Evolutionary conservation across 805 yeast species (phyloP), one percentile per base, ranked within the genome.

Genomic region (Ogataea allantospora): DNA sequence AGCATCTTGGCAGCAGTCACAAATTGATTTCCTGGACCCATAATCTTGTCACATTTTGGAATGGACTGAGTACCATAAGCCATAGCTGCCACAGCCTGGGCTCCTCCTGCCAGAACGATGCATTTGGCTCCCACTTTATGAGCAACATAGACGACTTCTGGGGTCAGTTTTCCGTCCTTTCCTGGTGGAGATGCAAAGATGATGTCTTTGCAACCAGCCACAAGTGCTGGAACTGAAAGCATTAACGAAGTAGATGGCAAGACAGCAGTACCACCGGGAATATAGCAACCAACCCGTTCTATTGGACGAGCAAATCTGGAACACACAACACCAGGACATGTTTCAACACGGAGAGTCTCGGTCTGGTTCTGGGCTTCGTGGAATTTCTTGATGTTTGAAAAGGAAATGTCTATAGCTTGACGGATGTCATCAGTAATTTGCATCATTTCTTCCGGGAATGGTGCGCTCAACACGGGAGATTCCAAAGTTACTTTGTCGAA

Each of bases 1-100:
- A 83, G 70, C 99, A 93, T 93, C 72, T 93, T 93, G 28, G 99
- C 99, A 28, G 99, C 98, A 13, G 99, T 93, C 36, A 93, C 99
- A 61, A 93, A 93, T 68, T 93, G 99, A 68, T 93, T 93, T 44
- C 99, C 99, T 16, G 99, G 99, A 32, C 99, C 99, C 62, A 93
- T 73, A 46, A 93, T 89, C 73, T 93, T 93, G 66, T 93, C 97
- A 58, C 91, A 91, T 66, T 93, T 93, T 35, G 95, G 84, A 34
- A 93, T 82, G 24, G 85, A 68, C 53, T 87, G 88, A 10, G 99
- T 93, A 59, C 99, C 99, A 61, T 93, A 93, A 2, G 99, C 99
- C 95, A 93, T 78, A 5, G 99, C 95, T 31, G 97, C 95, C 35
- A 93, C 87, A 5, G 99, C 99, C 70, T 93, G 99, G 3, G 99